These are phyloP conservation scores for Candida morakotiae DNA, from an alignment of 805 yeast species.

Conservation along the genomic window DNA sequence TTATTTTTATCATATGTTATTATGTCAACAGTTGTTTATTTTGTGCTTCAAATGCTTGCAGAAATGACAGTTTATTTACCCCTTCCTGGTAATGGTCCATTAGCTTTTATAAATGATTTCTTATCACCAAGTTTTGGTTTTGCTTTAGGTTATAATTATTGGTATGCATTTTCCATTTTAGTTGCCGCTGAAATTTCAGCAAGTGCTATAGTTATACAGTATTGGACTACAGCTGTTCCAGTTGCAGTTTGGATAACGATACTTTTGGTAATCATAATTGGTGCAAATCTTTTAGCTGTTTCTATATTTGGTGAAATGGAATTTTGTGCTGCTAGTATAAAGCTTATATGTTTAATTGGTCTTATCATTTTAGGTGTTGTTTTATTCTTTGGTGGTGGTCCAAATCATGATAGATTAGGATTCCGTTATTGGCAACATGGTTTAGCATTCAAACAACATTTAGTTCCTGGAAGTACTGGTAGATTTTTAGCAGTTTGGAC, in stretches of 20 bases:
- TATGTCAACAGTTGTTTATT: slow-evolving; percentile 22
- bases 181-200: slow-evolving; percentile 36
- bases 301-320: slow-evolving; percentile 34
- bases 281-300: slow-evolving; percentile 26
- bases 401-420: slow-evolving; percentile 39
- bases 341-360: slow-evolving; percentile 27
- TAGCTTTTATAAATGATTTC: slow-evolving; percentile 25
- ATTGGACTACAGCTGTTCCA: slow-evolving; percentile 30
- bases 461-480: slow-evolving; percentile 53
- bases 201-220: slow-evolving; percentile 28
- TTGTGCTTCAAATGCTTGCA: slow-evolving; percentile 29
- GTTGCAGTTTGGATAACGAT: slow-evolving; percentile 39
- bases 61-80: slow-evolving; percentile 34
- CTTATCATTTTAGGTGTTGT: slow-evolving; percentile 31
- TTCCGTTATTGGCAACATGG: slow-evolving; percentile 39
- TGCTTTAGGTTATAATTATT: slow-evolving; percentile 32
- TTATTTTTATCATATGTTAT: slow-evolving; percentile 38
- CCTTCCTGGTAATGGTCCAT: slow-evolving; percentile 31
- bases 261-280: slow-evolving; percentile 21
- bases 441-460: slow-evolving; percentile 39
- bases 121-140: slow-evolving; percentile 27
- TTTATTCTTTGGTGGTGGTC: slow-evolving; percentile 36
- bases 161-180: slow-evolving; percentile 29
- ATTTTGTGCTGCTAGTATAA: slow-evolving; percentile 30
- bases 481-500: slow-evolving; percentile 62